Base-by-base conservation (phyloP, 2,329 filamentous ascomycete species). In the Arthrobotrys entomopaga region DNA sequence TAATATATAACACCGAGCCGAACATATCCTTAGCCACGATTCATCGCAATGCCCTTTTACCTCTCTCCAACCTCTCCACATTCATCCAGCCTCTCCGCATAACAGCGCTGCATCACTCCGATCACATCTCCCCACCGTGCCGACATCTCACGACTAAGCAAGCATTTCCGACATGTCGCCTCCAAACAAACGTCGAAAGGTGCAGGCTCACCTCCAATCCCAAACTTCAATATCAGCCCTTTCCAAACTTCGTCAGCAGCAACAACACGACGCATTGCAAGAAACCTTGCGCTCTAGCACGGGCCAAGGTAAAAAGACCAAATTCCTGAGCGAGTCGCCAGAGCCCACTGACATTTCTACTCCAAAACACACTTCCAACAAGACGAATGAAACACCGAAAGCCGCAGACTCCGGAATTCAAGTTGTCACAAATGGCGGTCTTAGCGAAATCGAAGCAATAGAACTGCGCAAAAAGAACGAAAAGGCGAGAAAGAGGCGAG, bases 391-490 rank as follows among this genome's bases (percentile, higher is more conserved):
- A 8, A 61, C 57, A n/a, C 5, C 24, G n/a, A 58, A 26, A 22
- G 59, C n/a, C 20, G 10, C 29, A 34, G 29, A 6, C 29, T 3
- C 50, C 3, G 22, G 16, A 7, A 22, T 16, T 26, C 8, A 26
- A 5, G 24, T 26, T 11, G 46, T 58, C 4, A 67, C 70, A 8
- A 74, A 66, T 19, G 70, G 63, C 19, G 70, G 63, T 2, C 42
- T 74, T 29, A 64, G 42, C 24, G 70, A 74, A 7, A 48, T 74
- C 16, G 63, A 74, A 34, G 70, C 70, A 2, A 74, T 74, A 19
- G 54, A 67, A 26, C 49, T 74, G 20, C 70, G 70, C 4, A 60
- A 42, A 22, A 67, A 74, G 43, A 74, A 74, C 34, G 70, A 74
- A 58, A 74, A 74, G n/a, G 63, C 70, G 8, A 66, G 16, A n/a